Evolutionary conservation across 495 filamentous ascomycete species (phyloP).

Genomic region (Cenococcum geophilum): DNA sequence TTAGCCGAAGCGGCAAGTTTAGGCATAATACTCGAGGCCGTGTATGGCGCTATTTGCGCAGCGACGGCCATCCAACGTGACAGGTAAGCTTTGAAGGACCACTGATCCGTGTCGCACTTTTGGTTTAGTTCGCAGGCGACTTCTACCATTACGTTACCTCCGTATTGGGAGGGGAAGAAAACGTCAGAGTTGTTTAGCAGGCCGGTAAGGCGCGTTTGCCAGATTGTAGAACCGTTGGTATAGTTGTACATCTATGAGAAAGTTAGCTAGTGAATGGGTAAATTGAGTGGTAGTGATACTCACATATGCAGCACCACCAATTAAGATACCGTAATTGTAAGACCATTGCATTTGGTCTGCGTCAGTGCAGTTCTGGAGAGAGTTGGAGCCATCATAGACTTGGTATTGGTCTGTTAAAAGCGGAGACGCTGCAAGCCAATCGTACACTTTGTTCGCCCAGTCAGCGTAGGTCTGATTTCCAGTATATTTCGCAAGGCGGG

Average conservation of each 20-base stretch:
- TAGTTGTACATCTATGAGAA: slow-evolving; percentile 33
- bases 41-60: slow-evolving; percentile 67
- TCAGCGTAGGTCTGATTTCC: slow-evolving; percentile 63
- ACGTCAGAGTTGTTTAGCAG: slow-evolving; percentile 52
- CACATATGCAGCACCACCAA: slow-evolving; percentile 65
- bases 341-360: slow-evolving; percentile 54
- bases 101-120: slow-evolving; percentile 55
- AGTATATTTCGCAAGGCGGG: slow-evolving; percentile 66
- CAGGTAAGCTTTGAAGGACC: slow-evolving; percentile 70
- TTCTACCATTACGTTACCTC: slow-evolving; percentile 57
- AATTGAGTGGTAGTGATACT: slow-evolving; percentile 36
- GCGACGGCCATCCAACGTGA: slow-evolving; percentile 69
- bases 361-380: slow-evolving; percentile 39
- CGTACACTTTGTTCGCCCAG: slow-evolving; percentile 63
- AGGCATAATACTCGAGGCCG: slow-evolving; percentile 53
- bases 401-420: slow-evolving; percentile 47
- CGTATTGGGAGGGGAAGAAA: slow-evolving; percentile 52
- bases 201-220: slow-evolving; percentile 48
- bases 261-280: slow-evolving; percentile 21
- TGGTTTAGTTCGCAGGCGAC: slow-evolving; percentile 61
- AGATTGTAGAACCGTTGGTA: slow-evolving; percentile 46
- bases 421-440: slow-evolving; percentile 53
- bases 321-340: slow-evolving; percentile 63
- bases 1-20: slow-evolving; percentile 56
- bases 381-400: slow-evolving; percentile 53